Evolutionary conservation across 371 early-diverging fungal species (phyloP).

Genomic region (Mortierella sp.): DNA sequence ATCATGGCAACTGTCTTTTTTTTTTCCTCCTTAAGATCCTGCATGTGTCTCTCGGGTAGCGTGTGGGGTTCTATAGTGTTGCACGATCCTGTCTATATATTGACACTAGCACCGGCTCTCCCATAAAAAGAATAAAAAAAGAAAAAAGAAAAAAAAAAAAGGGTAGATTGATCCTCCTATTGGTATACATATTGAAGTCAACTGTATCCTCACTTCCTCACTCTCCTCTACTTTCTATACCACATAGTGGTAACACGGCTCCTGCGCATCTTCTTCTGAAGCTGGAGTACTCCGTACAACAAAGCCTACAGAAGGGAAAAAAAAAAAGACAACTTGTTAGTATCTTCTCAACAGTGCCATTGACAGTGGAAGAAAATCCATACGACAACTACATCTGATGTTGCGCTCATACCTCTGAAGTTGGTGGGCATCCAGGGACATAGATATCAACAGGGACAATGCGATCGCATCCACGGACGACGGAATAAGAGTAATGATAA

Average conservation of each 20-base stretch:
- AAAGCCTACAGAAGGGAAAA: slow-evolving; percentile 64
- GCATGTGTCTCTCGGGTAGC: too few species aligned
- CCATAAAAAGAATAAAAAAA: too few species aligned
- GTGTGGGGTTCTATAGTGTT: too few species aligned
- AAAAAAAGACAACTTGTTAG: neutral
- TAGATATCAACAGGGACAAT: slow-evolving; percentile 97
- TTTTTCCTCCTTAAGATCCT: too few species aligned
- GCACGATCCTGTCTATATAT: too few species aligned
- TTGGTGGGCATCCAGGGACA: slow-evolving; percentile 98
- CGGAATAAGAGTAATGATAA: slow-evolving; percentile 98
- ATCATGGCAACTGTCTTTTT: neutral
- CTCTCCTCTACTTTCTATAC: slow-evolving; percentile 54
- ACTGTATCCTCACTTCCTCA: neutral
- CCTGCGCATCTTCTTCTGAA: slow-evolving; percentile 97
- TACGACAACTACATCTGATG: too few species aligned
- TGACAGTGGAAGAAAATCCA: too few species aligned
- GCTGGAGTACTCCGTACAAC: slow-evolving; percentile 95
- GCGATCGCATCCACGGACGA: slow-evolving; percentile 96
- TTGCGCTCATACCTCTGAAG: slow-evolving; percentile 83
- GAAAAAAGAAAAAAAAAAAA: too few species aligned
- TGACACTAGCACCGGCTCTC: too few species aligned
- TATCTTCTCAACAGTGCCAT: too few species aligned
- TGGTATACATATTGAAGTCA: neutral
- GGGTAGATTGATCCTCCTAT: too few species aligned
- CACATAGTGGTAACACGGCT: slow-evolving; percentile 56